Percentiles rank a stretch among this genome's conserved stretches.
Conservation (phyloP, 2,329 filamentous ascomycete genomes). For the Epichloe sibirici region DNA sequence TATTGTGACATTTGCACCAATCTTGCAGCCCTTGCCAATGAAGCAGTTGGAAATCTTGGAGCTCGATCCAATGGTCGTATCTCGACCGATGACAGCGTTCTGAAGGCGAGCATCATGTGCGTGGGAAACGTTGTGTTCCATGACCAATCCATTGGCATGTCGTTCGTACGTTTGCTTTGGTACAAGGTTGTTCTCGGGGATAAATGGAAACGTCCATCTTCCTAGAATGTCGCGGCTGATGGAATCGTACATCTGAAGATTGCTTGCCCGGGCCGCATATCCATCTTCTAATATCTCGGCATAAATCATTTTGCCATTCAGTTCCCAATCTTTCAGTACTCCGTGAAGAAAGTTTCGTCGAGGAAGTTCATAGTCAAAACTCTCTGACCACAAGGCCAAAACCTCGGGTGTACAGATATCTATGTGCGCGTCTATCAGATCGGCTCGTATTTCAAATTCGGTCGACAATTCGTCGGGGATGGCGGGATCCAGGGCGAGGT, state of each 20-base stretch:
- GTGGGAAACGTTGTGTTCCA: conserved; percentile 66
- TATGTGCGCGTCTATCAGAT: conserved; percentile 87
- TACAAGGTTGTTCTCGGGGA: conserved; percentile 78
- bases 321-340: conserved; percentile 89
- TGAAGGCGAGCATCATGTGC: conserved; percentile 59
- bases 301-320: conserved; percentile 95
- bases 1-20: conserved; percentile 73
- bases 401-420: conserved; percentile 97
- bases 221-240: conserved; percentile 78
- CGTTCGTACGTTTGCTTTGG: conserved; percentile 65
- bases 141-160: conserved; percentile 57
- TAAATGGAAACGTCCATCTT: conserved; percentile 79
- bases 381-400: conserved; percentile 89
- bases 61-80: conserved; percentile 62
- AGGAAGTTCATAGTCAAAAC: conserved; percentile 90
- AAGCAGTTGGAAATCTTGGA: conserved; percentile 62
- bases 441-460: conserved; percentile 72
- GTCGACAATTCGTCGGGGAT: conserved; percentile 56
- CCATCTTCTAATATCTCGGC: conserved; percentile 71
- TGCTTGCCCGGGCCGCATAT: conserved; percentile 78
- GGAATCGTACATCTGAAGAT: conserved; percentile 79
- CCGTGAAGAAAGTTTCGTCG: conserved; percentile 82
- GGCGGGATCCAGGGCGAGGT: conserved; percentile 63
- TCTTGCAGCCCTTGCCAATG: conserved; percentile 73
- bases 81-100: conserved; percentile 63